Evolutionary conservation across 2,329 filamentous ascomycete genomes (phyloP), one percentile per base, ranked within the genome.

Genomic region (Cercospora sp.): DNA sequence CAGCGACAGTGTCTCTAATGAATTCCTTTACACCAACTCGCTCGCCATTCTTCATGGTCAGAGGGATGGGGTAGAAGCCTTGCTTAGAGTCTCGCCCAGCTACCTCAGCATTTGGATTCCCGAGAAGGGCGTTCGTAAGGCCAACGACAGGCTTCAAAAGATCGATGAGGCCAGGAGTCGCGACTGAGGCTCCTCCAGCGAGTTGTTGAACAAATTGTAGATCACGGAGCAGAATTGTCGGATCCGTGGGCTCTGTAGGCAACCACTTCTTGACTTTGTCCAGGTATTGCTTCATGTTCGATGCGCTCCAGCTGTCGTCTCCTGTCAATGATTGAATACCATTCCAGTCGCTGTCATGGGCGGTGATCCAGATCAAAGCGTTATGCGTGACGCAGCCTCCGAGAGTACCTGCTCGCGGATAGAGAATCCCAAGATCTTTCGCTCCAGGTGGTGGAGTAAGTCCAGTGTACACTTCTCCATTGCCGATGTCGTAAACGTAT

Each of bases 251-350:
- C 66, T 82, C 81, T 1, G 84, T 87, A 28, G 78, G 76, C 18
- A 88, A 80, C 87, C 87, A 89, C 79, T 57, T 26, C 76, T 90
- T 87, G 61, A 89, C 72, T 68, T 81, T 81, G 59, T 80, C 73
- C 60, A 86, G 88, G 77, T 88, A 86, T 68, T 82, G 78, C 68
- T 86, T 81, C 87, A 90, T 89, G 66, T 86, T 86, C 0, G 79
- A 77, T 0, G 87, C 79, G 0, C 80, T 78, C 88, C 88, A 90
- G 0, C 85, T 86, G 2, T 77, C 71, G 71, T 91, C 88, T 2
- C 88, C 88, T 2, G 89, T 91, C 28, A 89, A 74, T 12, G 78
- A 76, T 3, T 83, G 84, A 66, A 90, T 85, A 71, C 84, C 78
- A 59, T 87, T 81, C 78, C 86, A 90, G 76, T 91, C 89, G 40